Evolutionary conservation across 2,329 filamentous ascomycete genomes (phyloP), one percentile per base, ranked within the genome.

Genomic region (Pseudogymnoascus destructans): DNA sequence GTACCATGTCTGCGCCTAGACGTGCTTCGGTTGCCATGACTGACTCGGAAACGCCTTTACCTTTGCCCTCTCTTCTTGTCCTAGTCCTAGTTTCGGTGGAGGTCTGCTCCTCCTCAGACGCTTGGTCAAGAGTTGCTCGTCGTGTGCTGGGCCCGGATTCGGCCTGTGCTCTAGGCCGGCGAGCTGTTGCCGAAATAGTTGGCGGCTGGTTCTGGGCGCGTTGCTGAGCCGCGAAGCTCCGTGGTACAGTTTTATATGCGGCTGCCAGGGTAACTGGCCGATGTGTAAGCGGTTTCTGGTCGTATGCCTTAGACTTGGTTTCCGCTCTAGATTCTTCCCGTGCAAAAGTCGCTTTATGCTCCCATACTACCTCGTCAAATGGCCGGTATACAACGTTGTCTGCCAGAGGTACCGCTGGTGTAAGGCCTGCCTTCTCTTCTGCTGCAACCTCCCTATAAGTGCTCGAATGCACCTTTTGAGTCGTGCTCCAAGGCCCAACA

Each of bases 171-270:
- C 57, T 59, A n/a, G 57, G 33, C 27, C 23, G 13, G 15, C 57
- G 59, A 25, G 36, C 25, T 21, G 57, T 32, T 11, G 59, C 21
- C 13, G 33, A 33, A 15, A 40, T 33, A 17, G 27, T 27, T 52
- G 68, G 60, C 5, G 79, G 75, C 59, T 74, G 75, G 63, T 74
- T 74, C 61, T 82, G 80, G 21, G 80, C 79, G 63, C 82, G 73
- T 63, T 85, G 82, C 63, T 85, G 82, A 3, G 82, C 82, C 10
- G 82, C 82, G 68, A 84, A 85, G 66, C 82, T 85, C 66, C 85
- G 81, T 8, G 80, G 2, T 76, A 79, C 33, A 75, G 77, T 33
- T 76, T 74, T 69, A 33, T 23, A 52, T 8, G 25, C 25, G 10
- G 46, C 9, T 30, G 46, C 46, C 25, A 56, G 30, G 17, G 30